These are phyloP conservation scores for Penium margaritaceum DNA, from an alignment of 139 green algal species.

Conservation along the genomic window DNA sequence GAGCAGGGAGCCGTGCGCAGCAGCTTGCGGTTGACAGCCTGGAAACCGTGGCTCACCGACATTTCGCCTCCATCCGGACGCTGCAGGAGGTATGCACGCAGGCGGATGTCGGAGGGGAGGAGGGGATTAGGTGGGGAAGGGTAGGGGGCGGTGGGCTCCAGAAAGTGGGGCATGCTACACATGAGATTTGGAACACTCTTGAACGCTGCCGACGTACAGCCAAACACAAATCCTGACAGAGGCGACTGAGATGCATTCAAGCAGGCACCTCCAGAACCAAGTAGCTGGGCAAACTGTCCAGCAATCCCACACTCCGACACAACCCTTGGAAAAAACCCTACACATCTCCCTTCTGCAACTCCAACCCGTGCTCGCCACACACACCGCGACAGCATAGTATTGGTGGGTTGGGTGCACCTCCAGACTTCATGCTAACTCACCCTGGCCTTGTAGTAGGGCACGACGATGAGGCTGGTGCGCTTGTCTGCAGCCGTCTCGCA, in stretches of 20 bases:
- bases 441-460: constrained; percentile 39
- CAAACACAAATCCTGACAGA: background rate
- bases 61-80: constrained; percentile 22
- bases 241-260: background rate
- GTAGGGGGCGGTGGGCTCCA: too few species aligned
- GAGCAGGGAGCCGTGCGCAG: constrained; percentile 31
- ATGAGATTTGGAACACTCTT: background rate
- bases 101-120: too few species aligned
- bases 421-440: background rate
- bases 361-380: too few species aligned
- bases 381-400: background rate
- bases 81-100: too few species aligned
- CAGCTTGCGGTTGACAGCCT: constrained; percentile 32
- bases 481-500: constrained; percentile 38
- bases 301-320: background rate
- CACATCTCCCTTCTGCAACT: too few species aligned
- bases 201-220: background rate
- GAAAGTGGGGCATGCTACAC: too few species aligned
- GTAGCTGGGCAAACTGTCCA: background rate
- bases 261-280: background rate
- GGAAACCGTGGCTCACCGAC: constrained; percentile 15
- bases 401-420: background rate
- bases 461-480: constrained; percentile 28
- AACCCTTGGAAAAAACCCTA: too few species aligned
- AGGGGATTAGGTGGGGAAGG: too few species aligned